These are phyloP conservation scores for Kandelia obovata DNA, from an alignment of 345 rosid genomes.

Conservation along the genomic window DNA sequence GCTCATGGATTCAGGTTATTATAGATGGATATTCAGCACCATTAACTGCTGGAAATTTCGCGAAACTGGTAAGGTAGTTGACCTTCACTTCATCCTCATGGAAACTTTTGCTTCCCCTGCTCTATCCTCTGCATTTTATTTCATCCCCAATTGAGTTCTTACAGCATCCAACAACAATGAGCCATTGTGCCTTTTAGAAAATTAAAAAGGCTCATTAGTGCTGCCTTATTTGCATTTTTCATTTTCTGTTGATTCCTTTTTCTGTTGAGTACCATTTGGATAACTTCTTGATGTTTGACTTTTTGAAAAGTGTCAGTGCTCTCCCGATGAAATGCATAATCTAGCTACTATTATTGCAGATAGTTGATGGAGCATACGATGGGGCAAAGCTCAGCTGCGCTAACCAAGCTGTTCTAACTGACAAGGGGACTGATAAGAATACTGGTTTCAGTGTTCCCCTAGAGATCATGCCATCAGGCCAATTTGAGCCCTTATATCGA, in stretches of 20 bases:
- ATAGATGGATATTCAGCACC: constrained; percentile 94
- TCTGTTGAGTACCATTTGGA: neutral
- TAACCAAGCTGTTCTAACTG: constrained; percentile 73
- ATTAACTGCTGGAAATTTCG: constrained; percentile 77
- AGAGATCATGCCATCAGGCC: constrained; percentile 87
- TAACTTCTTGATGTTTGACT: neutral
- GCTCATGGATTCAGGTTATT: constrained; percentile 48
- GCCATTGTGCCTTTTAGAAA: no score
- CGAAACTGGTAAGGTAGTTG: constrained; percentile 94
- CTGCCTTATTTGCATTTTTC: neutral
- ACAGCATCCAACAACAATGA: neutral
- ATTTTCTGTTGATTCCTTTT: neutral
- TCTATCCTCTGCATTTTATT: neutral
- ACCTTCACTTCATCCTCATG: constrained; percentile 28
- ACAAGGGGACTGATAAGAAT: constrained; percentile 47
- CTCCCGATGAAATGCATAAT: neutral
- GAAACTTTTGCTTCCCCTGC: constrained; percentile 3
- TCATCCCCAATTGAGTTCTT: neutral
- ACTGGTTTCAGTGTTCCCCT: constrained; percentile 62
- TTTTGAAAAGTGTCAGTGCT: neutral
- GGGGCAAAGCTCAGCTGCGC: constrained; percentile 56
- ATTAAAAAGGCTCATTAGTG: neutral
- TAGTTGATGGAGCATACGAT: constrained; percentile 72
- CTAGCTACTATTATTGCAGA: constrained; percentile 35
- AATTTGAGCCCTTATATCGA: constrained; percentile 88